phyloP scores from a whole-genome alignment of 257 asterid species.

The Plantago ovata region DNA sequence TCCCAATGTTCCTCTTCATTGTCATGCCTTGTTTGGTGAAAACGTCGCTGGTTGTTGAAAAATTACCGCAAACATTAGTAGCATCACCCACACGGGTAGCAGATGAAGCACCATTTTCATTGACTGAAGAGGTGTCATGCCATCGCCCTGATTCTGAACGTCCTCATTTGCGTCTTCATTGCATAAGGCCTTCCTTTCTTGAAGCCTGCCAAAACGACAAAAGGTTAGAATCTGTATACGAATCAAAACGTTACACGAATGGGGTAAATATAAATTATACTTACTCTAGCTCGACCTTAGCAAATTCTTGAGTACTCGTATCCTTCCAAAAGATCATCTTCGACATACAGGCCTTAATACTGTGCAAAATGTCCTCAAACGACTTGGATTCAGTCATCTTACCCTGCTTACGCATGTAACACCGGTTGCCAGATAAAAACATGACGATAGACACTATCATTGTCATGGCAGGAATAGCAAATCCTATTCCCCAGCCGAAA shows the following conservation, averaged over 20 bases:
- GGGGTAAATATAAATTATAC: conserved; percentile 20
- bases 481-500: conserved; percentile 89
- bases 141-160: conserved; percentile 10
- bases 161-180: conserved; percentile 26
- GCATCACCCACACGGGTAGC: conserved; percentile 76
- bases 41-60: conserved; percentile 79
- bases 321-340: conserved; percentile 36
- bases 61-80: conserved; percentile 80
- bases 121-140: conserved; percentile 30
- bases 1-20: conserved; percentile 56
- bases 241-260: too few species aligned
- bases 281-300: conserved; percentile 69
- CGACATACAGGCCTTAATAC: conserved; percentile 35
- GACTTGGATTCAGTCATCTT: conserved; percentile 27
- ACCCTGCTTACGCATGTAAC: conserved; percentile 32
- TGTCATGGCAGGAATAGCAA: conserved; percentile 66
- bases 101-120: conserved; percentile 45
- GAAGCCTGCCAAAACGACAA: conserved; percentile 38
- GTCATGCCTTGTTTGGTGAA: conserved; percentile 93
- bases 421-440: conserved; percentile 54
- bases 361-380: conserved; percentile 26
- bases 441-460: conserved; percentile 53
- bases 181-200: conserved; percentile 40
- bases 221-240: too few species aligned
- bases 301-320: conserved; percentile 18